These are phyloP conservation scores for Achlya hypogyna DNA, from an alignment of 352 stramenopile genomes.

Conservation along the genomic window DNA sequence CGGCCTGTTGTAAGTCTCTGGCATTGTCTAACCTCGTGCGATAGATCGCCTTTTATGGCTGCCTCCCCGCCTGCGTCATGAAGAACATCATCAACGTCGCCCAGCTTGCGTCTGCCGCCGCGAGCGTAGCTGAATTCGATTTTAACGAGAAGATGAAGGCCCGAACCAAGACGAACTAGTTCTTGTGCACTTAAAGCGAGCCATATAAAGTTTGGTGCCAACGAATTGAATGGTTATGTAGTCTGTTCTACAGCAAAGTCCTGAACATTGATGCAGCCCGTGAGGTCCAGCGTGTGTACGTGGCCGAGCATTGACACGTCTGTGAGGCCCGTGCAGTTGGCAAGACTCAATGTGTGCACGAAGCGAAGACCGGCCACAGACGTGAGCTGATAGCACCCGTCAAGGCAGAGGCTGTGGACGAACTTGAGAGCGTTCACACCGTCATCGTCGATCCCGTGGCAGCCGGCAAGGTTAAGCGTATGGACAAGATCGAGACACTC, in stretches of 20 bases:
- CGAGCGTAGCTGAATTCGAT: constrained; percentile 56
- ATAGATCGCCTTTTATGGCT: constrained; percentile 79
- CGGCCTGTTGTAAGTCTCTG: constrained; percentile 5
- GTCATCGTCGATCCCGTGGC: constrained; percentile 33
- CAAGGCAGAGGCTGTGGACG: constrained; percentile 39
- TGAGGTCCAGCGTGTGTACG: constrained; percentile 50
- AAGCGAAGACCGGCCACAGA: constrained; percentile 39
- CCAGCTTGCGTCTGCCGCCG: constrained; percentile 78
- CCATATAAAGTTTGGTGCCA: too few relatives aligned
- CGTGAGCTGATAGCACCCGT: constrained; percentile 37
- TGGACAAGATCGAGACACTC: constrained; percentile 33
- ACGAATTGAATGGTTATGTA: too few relatives aligned
- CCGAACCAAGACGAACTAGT: background rate
- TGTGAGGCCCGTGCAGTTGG: constrained; percentile 42
- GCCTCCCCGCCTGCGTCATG: constrained; percentile 81
- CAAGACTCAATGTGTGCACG: constrained; percentile 50
- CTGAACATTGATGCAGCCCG: constrained; percentile 42
- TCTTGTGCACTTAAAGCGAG: too few relatives aligned
- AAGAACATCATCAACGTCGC: constrained; percentile 92
- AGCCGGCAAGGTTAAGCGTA: constrained; percentile 51
- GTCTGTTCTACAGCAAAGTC: constrained; percentile 21
- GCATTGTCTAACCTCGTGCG: constrained; percentile 16
- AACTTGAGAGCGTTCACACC: constrained; percentile 35
- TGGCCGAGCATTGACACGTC: constrained; percentile 38
- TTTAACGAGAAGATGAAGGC: constrained; percentile 20